phyloP scores from a whole-genome alignment of 768 basidiomycete genomes.

The Scleroderma bovista region DNA sequence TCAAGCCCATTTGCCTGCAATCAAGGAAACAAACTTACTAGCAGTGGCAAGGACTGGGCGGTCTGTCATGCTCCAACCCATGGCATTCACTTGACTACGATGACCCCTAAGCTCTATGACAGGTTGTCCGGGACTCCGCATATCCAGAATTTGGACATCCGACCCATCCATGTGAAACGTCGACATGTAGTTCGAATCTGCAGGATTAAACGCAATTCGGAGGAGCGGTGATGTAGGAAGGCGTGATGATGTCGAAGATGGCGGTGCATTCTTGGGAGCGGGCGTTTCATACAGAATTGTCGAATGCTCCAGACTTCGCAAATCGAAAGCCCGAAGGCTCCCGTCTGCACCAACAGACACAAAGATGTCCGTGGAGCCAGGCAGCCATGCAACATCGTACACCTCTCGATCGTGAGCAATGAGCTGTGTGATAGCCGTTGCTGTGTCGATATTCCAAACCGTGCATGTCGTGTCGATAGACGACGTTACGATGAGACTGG shows the following conservation, averaged over 20 bases:
- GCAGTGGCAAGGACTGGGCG: constrained; percentile 84
- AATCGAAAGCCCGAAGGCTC: constrained; percentile 91
- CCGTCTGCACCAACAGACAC: constrained; percentile 98
- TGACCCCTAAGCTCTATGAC: constrained; percentile 90
- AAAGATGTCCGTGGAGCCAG: constrained; percentile 92
- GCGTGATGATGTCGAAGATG: constrained; percentile 54
- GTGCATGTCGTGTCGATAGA: constrained; percentile 99
- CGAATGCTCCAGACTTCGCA: constrained; percentile 94
- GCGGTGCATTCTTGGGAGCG: constrained; percentile 64
- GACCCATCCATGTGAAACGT: constrained; percentile 93
- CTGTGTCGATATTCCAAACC: constrained; percentile 96
- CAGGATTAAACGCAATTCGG: constrained; percentile 86
- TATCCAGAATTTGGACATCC: constrained; percentile 91
- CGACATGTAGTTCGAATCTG: constrained; percentile 91
- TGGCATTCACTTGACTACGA: constrained; percentile 72
- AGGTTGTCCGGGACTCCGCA: constrained; percentile 93
- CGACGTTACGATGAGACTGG: constrained; percentile 90
- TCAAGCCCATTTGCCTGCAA: background rate
- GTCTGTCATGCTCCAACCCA: constrained; percentile 87
- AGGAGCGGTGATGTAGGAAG: constrained; percentile 78
- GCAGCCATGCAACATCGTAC: constrained; percentile 98
- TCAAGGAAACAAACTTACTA: constrained; percentile 42
- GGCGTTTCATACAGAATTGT: constrained; percentile 97
- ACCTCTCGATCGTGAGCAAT: constrained; percentile 96
- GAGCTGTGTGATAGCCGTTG: constrained; percentile 91